Percentiles rank a stretch among this genome's conserved stretches.
phyloP scores from a whole-genome alignment of 768 basidiomycete genomes.

The Russula sp. region DNA sequence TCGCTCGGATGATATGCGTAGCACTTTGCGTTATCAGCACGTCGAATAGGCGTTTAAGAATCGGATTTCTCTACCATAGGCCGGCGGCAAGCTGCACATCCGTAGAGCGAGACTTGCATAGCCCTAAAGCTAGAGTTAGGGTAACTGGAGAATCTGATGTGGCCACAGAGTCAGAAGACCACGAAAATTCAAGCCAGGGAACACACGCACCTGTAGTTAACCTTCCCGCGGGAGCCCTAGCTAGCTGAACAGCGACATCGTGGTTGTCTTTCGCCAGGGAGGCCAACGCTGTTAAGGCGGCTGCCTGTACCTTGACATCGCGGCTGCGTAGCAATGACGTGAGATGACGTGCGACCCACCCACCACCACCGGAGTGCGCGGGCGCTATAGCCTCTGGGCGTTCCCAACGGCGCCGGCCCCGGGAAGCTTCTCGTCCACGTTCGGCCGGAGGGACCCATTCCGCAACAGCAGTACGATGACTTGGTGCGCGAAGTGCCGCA shows the following conservation, averaged over 20 bases:
- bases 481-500: slow-evolving; percentile 46
- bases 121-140: slow-evolving; percentile 46
- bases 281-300: slow-evolving; percentile 60
- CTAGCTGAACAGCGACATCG: slow-evolving; percentile 48
- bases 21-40: slow-evolving; percentile 41
- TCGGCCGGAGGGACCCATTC: slow-evolving; percentile 64
- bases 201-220: slow-evolving; percentile 17
- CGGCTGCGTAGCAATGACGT: slow-evolving; percentile 47
- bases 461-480: slow-evolving; percentile 50
- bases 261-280: slow-evolving; percentile 64
- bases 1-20: slow-evolving; percentile 60
- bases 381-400: slow-evolving; percentile 47
- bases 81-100: slow-evolving; percentile 71
- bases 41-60: neutral
- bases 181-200: neutral
- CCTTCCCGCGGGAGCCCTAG: slow-evolving; percentile 36
- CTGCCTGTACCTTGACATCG: slow-evolving; percentile 66
- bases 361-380: slow-evolving; percentile 40
- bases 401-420: slow-evolving; percentile 72
- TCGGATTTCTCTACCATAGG: slow-evolving; percentile 49
- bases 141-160: slow-evolving; percentile 36
- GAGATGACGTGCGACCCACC: slow-evolving; percentile 59
- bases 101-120: slow-evolving; percentile 55
- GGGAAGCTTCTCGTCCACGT: slow-evolving; percentile 49
- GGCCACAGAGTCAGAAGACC: neutral